Evolutionary conservation across 306 rosid genomes (phyloP).

Genomic region (Fagus sylvatica): DNA sequence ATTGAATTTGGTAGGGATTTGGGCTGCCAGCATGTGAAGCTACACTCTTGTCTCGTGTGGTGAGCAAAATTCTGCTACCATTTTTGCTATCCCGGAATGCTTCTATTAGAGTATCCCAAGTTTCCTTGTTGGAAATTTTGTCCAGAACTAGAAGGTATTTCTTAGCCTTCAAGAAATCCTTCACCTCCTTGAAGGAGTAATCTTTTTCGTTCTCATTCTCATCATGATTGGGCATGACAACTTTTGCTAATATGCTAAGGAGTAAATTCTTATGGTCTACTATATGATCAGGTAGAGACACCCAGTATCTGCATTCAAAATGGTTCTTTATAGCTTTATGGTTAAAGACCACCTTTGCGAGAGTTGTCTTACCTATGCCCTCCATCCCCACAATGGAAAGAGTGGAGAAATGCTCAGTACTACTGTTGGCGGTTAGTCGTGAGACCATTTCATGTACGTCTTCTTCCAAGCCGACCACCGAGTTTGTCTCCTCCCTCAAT

Average conservation of each 20-base stretch:
- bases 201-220: constrained; percentile 1
- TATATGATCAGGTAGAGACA: constrained; percentile 6
- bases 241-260: background rate
- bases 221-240: constrained; percentile 18
- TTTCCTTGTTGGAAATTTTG: constrained; percentile 8
- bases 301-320: constrained; percentile 33
- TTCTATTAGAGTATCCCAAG: background rate
- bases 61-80: constrained; percentile 33
- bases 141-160: constrained; percentile 29
- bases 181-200: background rate
- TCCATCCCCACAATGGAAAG: constrained; percentile 40
- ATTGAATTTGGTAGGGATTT: constrained; percentile 11
- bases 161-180: constrained; percentile 3
- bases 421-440: constrained; percentile 5
- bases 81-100: background rate
- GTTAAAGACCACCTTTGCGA: constrained; percentile 34
- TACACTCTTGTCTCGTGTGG: constrained; percentile 17
- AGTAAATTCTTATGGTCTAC: too few relatives aligned
- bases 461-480: constrained; percentile 25
- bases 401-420: background rate
- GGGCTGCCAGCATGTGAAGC: constrained; percentile 12
- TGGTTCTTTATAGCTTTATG: background rate
- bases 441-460: constrained; percentile 19
- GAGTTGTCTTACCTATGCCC: constrained; percentile 48
- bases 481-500: constrained; percentile 13